Conservation (phyloP, 345 rosid species). For the Garcia nutans region DNA sequence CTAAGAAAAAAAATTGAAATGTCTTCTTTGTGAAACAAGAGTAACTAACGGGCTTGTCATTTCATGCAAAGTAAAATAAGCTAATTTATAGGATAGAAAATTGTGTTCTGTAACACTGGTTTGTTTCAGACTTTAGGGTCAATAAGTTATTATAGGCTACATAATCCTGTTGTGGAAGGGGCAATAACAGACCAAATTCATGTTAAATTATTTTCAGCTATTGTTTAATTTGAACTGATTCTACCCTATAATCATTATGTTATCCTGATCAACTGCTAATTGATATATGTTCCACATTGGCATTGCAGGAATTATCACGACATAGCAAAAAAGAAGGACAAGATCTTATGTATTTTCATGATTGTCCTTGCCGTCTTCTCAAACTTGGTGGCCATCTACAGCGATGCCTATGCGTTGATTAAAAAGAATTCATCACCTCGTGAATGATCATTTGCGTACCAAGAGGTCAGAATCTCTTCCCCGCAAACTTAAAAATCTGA, state of each 20-base stretch:
- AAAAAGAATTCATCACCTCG: slow-evolving; percentile 39
- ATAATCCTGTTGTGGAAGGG: neutral
- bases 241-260: neutral
- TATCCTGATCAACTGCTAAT: neutral
- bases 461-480: slow-evolving; percentile 5
- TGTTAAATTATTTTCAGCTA: no score
- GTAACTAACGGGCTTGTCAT: neutral
- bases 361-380: slow-evolving; percentile 75
- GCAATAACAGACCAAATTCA: no score
- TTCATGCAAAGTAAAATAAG: neutral
- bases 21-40: neutral
- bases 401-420: slow-evolving; percentile 61
- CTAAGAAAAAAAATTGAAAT: neutral
- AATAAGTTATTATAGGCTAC: no score
- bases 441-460: slow-evolving; percentile 15
- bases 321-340: slow-evolving; percentile 72
- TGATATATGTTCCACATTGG: neutral
- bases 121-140: no score
- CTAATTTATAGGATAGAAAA: neutral
- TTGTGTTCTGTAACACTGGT: no score
- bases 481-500: neutral
- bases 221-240: neutral
- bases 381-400: slow-evolving; percentile 69
- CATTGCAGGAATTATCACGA: slow-evolving; percentile 66
- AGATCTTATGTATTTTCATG: slow-evolving; percentile 58